Percentiles rank a stretch among this genome's conserved stretches.
phyloP scores from a whole-genome alignment of 2,329 filamentous ascomycete genomes.

The Epichloe coenophiala region DNA sequence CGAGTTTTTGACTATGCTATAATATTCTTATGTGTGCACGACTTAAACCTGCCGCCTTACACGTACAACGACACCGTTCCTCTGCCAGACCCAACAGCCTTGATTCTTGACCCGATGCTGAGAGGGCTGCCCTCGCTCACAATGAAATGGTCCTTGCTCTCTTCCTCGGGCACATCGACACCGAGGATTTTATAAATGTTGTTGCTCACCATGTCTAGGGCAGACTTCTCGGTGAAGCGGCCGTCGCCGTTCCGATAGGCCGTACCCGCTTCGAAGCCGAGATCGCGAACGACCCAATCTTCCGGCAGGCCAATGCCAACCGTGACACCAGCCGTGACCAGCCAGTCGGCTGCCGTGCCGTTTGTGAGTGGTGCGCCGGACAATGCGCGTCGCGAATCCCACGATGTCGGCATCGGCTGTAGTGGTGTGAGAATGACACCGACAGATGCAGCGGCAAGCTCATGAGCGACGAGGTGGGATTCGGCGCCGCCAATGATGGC shows the following conservation, averaged over 20 bases:
- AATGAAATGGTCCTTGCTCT: conserved; percentile 36
- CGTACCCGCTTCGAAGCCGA: conserved; percentile 46
- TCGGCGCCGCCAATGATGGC: conserved; percentile 51
- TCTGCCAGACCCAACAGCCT: conserved; percentile 31
- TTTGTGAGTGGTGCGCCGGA: conserved; percentile 53
- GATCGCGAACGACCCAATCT: conserved; percentile 47
- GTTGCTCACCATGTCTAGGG: conserved; percentile 40
- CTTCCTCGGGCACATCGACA: conserved; percentile 18
- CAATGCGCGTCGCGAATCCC: conserved; percentile 50
- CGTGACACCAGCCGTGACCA: conserved; percentile 44
- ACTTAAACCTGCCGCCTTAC: conserved; percentile 6
- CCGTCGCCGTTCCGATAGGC: conserved; percentile 43
- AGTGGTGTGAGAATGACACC: conserved; percentile 48
- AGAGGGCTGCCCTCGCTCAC: conserved; percentile 51
- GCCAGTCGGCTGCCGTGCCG: conserved; percentile 44
- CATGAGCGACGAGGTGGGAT: conserved; percentile 42
- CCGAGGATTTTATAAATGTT: conserved; percentile 48
- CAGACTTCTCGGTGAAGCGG: conserved; percentile 36
- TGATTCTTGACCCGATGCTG: conserved; percentile 41
- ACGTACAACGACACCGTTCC: conserved; percentile 23
- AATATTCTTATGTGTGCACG: no score
- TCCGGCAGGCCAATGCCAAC: conserved; percentile 46
- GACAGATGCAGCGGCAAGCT: conserved; percentile 42
- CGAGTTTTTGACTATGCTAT: no score
- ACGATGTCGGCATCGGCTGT: conserved; percentile 37